Evolutionary conservation across 192 early-diverging fungal genomes (phyloP).

Genomic region (Backusella parvicylindrica): DNA sequence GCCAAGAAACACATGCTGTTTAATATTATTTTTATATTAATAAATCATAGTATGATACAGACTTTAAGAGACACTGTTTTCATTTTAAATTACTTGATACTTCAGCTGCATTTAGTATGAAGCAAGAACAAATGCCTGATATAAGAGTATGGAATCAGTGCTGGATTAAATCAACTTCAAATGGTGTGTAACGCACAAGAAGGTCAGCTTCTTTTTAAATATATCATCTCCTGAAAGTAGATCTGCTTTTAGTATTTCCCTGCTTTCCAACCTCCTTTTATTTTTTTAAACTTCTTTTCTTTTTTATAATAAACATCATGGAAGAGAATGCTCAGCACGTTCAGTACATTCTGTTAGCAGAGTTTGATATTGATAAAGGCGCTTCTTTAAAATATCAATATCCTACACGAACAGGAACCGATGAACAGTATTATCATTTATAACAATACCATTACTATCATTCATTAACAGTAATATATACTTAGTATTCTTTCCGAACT

Average conservation of each 20-base stretch:
- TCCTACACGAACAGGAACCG: slow-evolving; percentile 74
- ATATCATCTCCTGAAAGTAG: not conserved
- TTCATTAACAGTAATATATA: not conserved
- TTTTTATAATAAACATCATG: not conserved
- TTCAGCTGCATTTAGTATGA: too few relatives aligned
- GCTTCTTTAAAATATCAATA: slow-evolving; percentile 86
- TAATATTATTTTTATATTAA: too few relatives aligned
- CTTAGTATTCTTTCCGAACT: slow-evolving; percentile 84
- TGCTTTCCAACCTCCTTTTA: not conserved
- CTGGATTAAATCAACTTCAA: too few relatives aligned
- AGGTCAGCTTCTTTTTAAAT: not conserved
- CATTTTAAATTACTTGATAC: too few relatives aligned
- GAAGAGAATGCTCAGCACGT: slow-evolving; percentile 44
- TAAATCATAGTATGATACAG: too few relatives aligned
- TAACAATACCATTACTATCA: not conserved
- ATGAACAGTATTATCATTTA: slow-evolving; percentile 64
- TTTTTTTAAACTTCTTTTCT: not conserved
- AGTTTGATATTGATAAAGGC: slow-evolving; percentile 95
- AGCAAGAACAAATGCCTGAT: too few relatives aligned
- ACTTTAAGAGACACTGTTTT: too few relatives aligned
- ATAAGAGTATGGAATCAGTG: too few relatives aligned
- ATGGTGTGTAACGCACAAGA: not conserved
- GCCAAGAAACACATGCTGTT: too few relatives aligned
- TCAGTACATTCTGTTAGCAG: slow-evolving; percentile 85
- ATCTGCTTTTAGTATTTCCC: not conserved